Conservation (phyloP, 805 yeast species). For the Yamadazyma sp. region DNA sequence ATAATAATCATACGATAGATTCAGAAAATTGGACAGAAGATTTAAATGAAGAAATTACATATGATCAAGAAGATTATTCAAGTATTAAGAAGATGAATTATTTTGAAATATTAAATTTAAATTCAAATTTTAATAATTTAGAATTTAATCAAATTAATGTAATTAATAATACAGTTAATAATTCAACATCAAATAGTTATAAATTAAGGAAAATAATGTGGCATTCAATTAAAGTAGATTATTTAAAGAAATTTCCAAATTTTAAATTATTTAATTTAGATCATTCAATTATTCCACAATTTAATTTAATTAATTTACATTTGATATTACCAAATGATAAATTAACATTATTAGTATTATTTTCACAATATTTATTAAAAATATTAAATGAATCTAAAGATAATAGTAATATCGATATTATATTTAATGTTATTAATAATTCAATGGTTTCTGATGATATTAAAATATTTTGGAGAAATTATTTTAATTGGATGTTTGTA, state of each 20-base stretch:
- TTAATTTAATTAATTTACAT: conserved; percentile 1
- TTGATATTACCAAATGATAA: conserved; percentile 12
- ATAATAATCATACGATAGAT: conserved; percentile 5
- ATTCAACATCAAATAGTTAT: conserved; percentile 18
- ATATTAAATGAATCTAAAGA: conserved; percentile 4
- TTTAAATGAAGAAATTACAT: conserved; percentile 12
- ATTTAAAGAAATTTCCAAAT: conserved; percentile 11
- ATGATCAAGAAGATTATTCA: conserved; percentile 8
- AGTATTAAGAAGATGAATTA: conserved; percentile 14
- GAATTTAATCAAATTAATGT: conserved; percentile 18
- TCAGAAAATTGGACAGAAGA: conserved; percentile 11
- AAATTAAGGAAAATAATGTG: conserved; percentile 29
- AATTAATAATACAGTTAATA: background rate
- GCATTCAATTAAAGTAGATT: conserved; percentile 26
- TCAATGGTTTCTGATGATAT: conserved; percentile 17
- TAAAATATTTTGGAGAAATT: conserved; percentile 19
- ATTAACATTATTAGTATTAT: conserved; percentile 13
- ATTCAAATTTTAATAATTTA: conserved; percentile 17
- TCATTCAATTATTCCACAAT: conserved; percentile 2
- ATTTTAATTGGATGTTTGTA: conserved; percentile 16
- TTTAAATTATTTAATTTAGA: conserved; percentile 2
- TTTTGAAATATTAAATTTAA: conserved; percentile 24
- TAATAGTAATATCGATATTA: background rate
- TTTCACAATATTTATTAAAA: conserved; percentile 20
- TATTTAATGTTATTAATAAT: conserved; percentile 18